Evolutionary conservation across 345 rosid genomes (phyloP), one percentile per base, ranked within the genome.

Genomic region (Raphanus raphanistrum): DNA sequence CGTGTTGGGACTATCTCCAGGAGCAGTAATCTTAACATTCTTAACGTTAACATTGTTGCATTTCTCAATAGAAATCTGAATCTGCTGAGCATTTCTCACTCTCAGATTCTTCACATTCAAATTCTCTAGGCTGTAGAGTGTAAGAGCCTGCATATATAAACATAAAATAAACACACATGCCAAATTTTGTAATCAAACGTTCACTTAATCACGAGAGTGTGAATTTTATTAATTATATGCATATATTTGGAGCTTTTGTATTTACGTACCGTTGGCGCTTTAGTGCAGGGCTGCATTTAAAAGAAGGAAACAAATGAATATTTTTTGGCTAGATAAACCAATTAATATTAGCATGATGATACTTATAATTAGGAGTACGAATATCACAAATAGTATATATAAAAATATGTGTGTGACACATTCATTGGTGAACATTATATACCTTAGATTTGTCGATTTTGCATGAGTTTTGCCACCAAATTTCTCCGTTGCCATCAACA

Each of bases 381-480:
- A 48, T 5, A 21, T 69, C 3, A 32, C n/a, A 21, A 13, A 57
- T 55, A 63, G 26, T 52, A 52, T 52, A n/a, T 50, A n/a, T 15
- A 10, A 10, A 43, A 43, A 5, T n/a, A 57, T 57, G 1, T 25
- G 29, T 12, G 10, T 64, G 6, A 29, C 8, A 77, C 48, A 4
- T 8, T 35, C 15, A 63, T 10, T 8, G 28, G 33, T 68, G 3
- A 54, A 43, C 52, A 70, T 21, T 58, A 70, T 17, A 6, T 86
- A 90, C 98, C 71, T 86, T 89, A 60, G 79, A n/a, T 84, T 81
- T 72, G 45, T 94, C 70, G 72, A 87, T 63, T 87, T 94, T 94
- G 87, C 98, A 92, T 11, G 98, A 94, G 48, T 89, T 88, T 76
- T 90, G 72, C 97, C 98, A 94, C 97, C 98, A 94, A 25, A 86